phyloP scores from a whole-genome alignment of 768 basidiomycete genomes.

The Favolaschia claudopus region DNA sequence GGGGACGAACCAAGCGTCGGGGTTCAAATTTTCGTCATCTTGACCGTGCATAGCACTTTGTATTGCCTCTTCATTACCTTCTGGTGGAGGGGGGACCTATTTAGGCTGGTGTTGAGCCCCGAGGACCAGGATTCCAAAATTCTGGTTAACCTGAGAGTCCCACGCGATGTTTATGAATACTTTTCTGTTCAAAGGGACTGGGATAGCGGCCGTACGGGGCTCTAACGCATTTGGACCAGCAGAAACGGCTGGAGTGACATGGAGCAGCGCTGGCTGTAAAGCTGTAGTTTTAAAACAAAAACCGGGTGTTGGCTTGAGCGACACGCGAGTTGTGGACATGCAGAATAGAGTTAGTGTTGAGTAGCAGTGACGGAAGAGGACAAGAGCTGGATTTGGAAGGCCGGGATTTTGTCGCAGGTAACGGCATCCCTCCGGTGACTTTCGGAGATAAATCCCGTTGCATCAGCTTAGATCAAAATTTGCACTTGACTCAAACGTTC shows the following conservation, averaged over 20 bases:
- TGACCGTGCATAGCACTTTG: constrained; percentile 64
- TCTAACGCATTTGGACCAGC: constrained; percentile 34
- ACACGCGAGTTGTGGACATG: constrained; percentile 38
- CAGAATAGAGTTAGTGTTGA: not conserved
- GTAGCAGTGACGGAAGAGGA: no score
- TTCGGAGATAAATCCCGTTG: not conserved
- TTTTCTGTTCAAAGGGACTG: constrained; percentile 60
- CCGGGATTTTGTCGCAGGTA: no score
- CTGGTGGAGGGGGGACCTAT: constrained; percentile 73
- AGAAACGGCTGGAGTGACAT: constrained; percentile 18
- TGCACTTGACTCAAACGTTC: constrained; percentile 25
- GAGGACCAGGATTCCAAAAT: no score
- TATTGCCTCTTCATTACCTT: constrained; percentile 63
- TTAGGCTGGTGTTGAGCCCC: no score
- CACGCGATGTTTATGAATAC: constrained; percentile 81
- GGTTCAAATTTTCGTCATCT: constrained; percentile 46
- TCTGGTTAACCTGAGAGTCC: no score
- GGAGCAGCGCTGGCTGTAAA: constrained; percentile 47
- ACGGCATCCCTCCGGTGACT: not conserved
- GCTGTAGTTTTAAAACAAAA: constrained; percentile 74
- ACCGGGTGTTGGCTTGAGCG: constrained; percentile 66
- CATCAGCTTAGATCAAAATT: not conserved
- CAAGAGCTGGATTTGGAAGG: no score
- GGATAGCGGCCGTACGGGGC: constrained; percentile 33
- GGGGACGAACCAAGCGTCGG: constrained; percentile 69